phyloP scores from a whole-genome alignment of 345 rosid genomes.

The Lepidium africanum region DNA sequence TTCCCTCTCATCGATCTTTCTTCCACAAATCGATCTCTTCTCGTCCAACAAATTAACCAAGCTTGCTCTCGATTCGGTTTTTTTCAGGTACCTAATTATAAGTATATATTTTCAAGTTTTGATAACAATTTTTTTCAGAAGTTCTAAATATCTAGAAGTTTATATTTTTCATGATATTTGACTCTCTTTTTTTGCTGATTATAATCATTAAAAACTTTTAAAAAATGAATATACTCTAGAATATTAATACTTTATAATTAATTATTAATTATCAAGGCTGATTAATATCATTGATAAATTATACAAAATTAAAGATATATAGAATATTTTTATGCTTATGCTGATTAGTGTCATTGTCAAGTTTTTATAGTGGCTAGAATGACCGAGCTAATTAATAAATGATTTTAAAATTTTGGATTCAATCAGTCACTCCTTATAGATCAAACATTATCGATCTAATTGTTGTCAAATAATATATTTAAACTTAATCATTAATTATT shows the following conservation, averaged over 20 bases:
- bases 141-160: not conserved
- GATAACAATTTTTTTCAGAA: not conserved
- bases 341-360: too few relatives aligned
- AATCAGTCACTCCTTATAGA: too few relatives aligned
- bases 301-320: too few relatives aligned
- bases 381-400: too few relatives aligned
- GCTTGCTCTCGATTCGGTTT: constrained; percentile 62
- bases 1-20: constrained; percentile 66
- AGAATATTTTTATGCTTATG: too few relatives aligned
- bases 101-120: not conserved
- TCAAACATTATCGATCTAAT: too few relatives aligned
- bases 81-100: constrained; percentile 48
- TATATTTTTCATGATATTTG: not conserved
- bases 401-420: too few relatives aligned
- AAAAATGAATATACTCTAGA: not conserved
- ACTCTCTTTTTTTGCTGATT: not conserved
- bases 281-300: too few relatives aligned
- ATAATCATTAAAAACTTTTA: not conserved
- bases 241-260: too few relatives aligned
- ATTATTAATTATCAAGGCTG: too few relatives aligned
- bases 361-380: too few relatives aligned
- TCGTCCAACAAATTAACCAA: constrained; percentile 34
- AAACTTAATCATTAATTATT: not conserved
- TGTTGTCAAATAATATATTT: not conserved
- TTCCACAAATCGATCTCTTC: constrained; percentile 32